Conservation (phyloP, 306 rosid genomes). For the Quercus aquifolioides region DNA sequence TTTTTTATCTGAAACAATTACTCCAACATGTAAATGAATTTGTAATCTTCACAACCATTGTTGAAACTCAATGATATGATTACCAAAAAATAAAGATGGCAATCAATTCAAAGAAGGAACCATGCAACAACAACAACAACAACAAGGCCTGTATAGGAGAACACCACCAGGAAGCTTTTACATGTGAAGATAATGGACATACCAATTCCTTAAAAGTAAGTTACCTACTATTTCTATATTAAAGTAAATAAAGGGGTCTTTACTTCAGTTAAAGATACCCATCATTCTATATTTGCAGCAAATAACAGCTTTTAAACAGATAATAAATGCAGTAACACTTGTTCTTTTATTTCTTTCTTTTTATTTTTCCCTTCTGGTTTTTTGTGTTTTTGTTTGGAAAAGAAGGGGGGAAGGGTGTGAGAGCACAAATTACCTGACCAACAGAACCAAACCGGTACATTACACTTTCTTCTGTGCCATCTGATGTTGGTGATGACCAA, state of each 20-base stretch:
- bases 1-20: background rate
- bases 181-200: background rate
- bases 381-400: too few species aligned
- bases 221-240: background rate
- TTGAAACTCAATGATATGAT: background rate
- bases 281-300: background rate
- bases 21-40: background rate
- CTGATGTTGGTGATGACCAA: constrained; percentile 89
- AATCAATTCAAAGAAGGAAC: background rate
- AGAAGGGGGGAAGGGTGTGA: background rate
- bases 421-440: constrained; percentile 68
- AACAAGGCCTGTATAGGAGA: background rate
- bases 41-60: background rate
- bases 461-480: constrained; percentile 62
- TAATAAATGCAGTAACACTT: background rate
- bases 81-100: background rate
- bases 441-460: constrained; percentile 95
- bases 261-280: background rate
- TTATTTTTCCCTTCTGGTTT: too few species aligned
- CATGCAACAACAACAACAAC: background rate
- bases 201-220: background rate
- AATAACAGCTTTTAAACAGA: background rate
- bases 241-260: background rate
- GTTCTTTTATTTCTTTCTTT: background rate
- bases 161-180: too few species aligned